Conservation (phyloP, 805 yeast genomes). For the Metschnikowia lunata region DNA sequence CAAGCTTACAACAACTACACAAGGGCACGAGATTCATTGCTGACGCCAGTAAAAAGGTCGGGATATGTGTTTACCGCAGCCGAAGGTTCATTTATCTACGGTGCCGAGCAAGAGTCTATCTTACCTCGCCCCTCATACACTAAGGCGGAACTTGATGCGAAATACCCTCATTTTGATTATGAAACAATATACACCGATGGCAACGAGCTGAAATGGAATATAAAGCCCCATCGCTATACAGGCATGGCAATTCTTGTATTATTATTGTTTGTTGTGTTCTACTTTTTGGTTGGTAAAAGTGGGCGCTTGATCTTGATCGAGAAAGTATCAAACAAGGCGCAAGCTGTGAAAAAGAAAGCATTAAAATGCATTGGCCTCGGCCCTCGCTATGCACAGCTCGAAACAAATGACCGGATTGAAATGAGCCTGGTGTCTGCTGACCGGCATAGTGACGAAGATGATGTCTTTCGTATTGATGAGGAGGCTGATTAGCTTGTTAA, state of each 20-base stretch:
- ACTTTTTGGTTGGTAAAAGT: conserved; percentile 32
- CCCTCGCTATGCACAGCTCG: conserved; percentile 1
- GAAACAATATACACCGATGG: conserved; percentile 26
- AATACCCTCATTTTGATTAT: conserved; percentile 27
- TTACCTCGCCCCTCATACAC: conserved; percentile 40
- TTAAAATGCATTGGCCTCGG: not conserved
- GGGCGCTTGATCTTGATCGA: conserved; percentile 16
- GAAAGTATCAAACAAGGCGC: not conserved
- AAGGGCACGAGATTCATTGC: conserved; percentile 15
- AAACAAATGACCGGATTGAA: conserved; percentile 6
- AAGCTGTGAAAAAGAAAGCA: not conserved
- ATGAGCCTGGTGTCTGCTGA: conserved; percentile 5
- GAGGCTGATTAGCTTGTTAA: not conserved
- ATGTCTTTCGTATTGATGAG: conserved; percentile 3
- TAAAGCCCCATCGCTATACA: conserved; percentile 42
- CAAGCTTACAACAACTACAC: conserved; percentile 37
- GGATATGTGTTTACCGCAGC: conserved; percentile 50
- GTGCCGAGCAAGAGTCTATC: conserved; percentile 47
- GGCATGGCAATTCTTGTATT: conserved; percentile 31
- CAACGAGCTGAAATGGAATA: conserved; percentile 37
- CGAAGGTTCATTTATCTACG: conserved; percentile 44
- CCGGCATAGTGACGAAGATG: not conserved
- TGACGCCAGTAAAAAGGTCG: conserved; percentile 20
- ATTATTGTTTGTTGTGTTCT: conserved; percentile 22
- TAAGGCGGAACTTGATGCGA: conserved; percentile 13